Percentiles rank a stretch among this genome's conserved stretches.
phyloP scores from a whole-genome alignment of 1,139 yeast genomes.

The Yamadazyma sp. region DNA sequence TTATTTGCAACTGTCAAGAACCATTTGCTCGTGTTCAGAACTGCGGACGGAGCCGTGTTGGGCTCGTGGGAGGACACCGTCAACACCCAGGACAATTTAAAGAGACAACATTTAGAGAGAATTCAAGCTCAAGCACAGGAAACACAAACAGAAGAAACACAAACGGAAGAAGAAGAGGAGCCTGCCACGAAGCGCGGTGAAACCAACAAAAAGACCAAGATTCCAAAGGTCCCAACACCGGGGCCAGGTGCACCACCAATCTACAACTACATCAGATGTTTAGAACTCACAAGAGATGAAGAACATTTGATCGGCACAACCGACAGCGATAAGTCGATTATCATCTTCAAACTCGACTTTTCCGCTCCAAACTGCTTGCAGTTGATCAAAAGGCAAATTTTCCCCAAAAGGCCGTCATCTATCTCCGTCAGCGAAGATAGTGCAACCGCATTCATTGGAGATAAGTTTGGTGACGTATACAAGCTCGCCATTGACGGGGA shows the following conservation, averaged over 20 bases:
- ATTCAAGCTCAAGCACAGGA: slow-evolving; percentile 16
- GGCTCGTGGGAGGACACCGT: slow-evolving; percentile 63
- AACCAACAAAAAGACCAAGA: slow-evolving; percentile 28
- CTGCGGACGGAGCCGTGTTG: slow-evolving; percentile 29
- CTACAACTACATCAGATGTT: slow-evolving; percentile 63
- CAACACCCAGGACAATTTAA: slow-evolving; percentile 40
- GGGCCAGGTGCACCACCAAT: slow-evolving; percentile 69
- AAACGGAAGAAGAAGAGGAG: slow-evolving; percentile 16
- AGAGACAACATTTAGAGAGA: slow-evolving; percentile 47
- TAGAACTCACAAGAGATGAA: slow-evolving; percentile 52
- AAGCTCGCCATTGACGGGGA: slow-evolving; percentile 41
- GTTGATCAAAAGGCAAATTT: slow-evolving; percentile 67
- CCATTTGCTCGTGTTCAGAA: slow-evolving; percentile 50
- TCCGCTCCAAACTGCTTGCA: slow-evolving; percentile 36
- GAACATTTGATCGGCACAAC: slow-evolving; percentile 65
- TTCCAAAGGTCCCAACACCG: slow-evolving; percentile 59
- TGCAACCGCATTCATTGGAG: slow-evolving; percentile 69
- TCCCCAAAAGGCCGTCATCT: slow-evolving; percentile 90
- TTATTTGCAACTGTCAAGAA: slow-evolving; percentile 61
- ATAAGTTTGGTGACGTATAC: slow-evolving; percentile 96
- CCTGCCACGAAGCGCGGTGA: slow-evolving; percentile 30
- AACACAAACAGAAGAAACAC: slow-evolving; percentile 15
- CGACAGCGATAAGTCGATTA: slow-evolving; percentile 79
- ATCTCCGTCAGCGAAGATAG: slow-evolving; percentile 59
- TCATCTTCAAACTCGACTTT: slow-evolving; percentile 53